These are phyloP conservation scores for Lipomyces starkeyi DNA, from an alignment of 805 yeast species.

Conservation along the genomic window DNA sequence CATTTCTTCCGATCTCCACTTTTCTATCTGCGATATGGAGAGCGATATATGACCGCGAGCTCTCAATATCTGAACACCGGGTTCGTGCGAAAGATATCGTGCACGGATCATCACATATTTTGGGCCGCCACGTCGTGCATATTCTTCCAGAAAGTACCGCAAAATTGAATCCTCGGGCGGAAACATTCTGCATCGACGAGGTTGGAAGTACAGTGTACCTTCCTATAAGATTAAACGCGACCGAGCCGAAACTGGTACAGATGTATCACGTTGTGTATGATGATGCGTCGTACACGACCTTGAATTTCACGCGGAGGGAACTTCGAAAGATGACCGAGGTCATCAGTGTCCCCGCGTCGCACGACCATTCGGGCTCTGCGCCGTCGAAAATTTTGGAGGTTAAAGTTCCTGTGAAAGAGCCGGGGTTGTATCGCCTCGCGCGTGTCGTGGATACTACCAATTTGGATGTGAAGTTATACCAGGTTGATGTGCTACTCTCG, in stretches of 20 bases:
- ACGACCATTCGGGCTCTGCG: conserved; percentile 15
- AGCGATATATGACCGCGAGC: conserved; percentile 43
- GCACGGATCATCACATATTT: conserved; percentile 62
- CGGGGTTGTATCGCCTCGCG: conserved; percentile 78
- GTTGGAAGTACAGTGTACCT: conserved; percentile 49
- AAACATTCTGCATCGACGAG: conserved; percentile 60
- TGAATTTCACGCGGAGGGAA: conserved; percentile 64
- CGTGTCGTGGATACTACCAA: conserved; percentile 68
- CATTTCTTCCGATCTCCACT: conserved; percentile 34
- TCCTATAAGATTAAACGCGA: conserved; percentile 82
- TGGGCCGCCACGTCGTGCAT: conserved; percentile 84
- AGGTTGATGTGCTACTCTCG: conserved; percentile 69
- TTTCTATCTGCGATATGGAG: conserved; percentile 39
- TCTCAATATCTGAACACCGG: conserved; percentile 46
- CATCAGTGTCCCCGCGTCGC: conserved; percentile 26
- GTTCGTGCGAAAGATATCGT: conserved; percentile 45
- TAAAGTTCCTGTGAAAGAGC: conserved; percentile 65
- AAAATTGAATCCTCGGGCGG: conserved; percentile 73
- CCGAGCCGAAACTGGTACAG: conserved; percentile 73
- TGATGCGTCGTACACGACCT: conserved; percentile 53
- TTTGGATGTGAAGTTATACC: conserved; percentile 63
- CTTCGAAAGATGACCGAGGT: conserved; percentile 49
- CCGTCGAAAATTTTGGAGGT: conserved; percentile 50
- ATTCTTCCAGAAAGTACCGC: conserved; percentile 92
- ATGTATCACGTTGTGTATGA: conserved; percentile 64